A percentile compares a stretch with the other conserved stretches of the same genome.
Evolutionary conservation across 2,329 filamentous ascomycete species (phyloP).

Genomic region (Aspergillus hortae): DNA sequence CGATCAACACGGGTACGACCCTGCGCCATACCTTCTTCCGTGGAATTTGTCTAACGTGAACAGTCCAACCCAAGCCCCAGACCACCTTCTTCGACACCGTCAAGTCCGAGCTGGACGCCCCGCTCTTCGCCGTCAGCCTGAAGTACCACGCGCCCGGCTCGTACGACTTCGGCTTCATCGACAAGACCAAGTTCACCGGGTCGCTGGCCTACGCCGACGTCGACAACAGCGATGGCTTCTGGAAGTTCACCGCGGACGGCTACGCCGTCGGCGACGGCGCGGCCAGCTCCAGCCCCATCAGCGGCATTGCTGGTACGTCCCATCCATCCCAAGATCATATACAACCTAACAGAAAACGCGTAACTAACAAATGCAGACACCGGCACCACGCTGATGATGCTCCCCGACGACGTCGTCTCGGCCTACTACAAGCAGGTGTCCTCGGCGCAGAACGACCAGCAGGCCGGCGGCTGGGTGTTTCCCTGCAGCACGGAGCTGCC

Average conservation of each 20-base stretch:
- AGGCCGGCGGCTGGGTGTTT: constrained; percentile 55
- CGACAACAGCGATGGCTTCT: constrained; percentile 59
- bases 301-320: constrained; percentile 52
- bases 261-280: constrained; percentile 51
- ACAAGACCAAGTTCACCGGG: constrained; percentile 57
- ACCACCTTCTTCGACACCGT: constrained; percentile 62
- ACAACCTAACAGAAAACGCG: too few relatives aligned
- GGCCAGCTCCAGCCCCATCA: constrained; percentile 41
- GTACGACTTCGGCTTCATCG: constrained; percentile 60
- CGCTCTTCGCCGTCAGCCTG: constrained; percentile 54
- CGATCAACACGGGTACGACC: constrained; percentile 51
- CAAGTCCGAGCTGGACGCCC: constrained; percentile 46
- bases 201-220: constrained; percentile 55
- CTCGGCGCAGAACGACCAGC: constrained; percentile 47
- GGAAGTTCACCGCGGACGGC: constrained; percentile 57
- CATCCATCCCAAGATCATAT: too few relatives aligned
- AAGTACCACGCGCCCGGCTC: constrained; percentile 51
- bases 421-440: constrained; percentile 59
- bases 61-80: constrained; percentile 46
- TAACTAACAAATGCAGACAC: constrained; percentile 48
- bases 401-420: constrained; percentile 51
- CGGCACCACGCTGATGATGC: constrained; percentile 64
- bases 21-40: background rate
- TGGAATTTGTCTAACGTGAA: background rate
- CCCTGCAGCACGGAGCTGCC: constrained; percentile 50